Evolutionary conservation across 768 basidiomycete species (phyloP).

Genomic region (Glaciozyma antarctica): DNA sequence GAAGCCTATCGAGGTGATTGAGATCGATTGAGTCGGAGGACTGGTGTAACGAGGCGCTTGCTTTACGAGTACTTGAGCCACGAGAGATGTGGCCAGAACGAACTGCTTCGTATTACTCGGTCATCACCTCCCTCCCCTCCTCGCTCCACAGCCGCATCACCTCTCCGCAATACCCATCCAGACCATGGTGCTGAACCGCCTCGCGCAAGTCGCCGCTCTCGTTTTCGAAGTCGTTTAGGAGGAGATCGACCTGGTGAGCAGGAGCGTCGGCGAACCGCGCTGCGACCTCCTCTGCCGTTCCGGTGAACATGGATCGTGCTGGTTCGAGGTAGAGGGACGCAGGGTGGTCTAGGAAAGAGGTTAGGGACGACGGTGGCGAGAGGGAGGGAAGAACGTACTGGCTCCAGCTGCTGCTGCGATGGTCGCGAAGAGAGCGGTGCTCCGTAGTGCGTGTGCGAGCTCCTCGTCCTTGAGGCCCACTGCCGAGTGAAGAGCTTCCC

Average conservation of each 20-base stretch:
- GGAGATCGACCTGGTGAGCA: slow-evolving; percentile 30
- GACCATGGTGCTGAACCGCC: slow-evolving; percentile 32
- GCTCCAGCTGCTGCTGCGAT: slow-evolving; percentile 39
- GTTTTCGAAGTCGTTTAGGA: slow-evolving; percentile 38
- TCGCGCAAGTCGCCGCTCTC: slow-evolving; percentile 36
- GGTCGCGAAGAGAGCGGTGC: slow-evolving; percentile 65
- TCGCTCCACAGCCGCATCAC: slow-evolving; percentile 35
- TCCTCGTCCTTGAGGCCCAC: slow-evolving; percentile 66
- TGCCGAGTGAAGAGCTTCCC: slow-evolving; percentile 66
- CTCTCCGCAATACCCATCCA: slow-evolving; percentile 38
- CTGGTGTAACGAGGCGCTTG: slow-evolving; percentile 44
- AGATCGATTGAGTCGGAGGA: slow-evolving; percentile 39
- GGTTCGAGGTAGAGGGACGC: slow-evolving; percentile 29
- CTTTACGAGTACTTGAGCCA: slow-evolving; percentile 23
- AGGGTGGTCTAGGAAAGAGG: slow-evolving; percentile 9
- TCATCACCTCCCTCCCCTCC: not conserved
- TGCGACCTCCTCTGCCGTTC: slow-evolving; percentile 34
- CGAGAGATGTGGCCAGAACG: too few relatives aligned
- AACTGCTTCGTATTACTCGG: not conserved
- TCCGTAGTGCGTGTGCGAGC: slow-evolving; percentile 58
- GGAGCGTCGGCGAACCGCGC: slow-evolving; percentile 36
- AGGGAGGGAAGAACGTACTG: slow-evolving; percentile 12
- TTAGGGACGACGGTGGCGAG: accelerated
- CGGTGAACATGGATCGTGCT: slow-evolving; percentile 31
- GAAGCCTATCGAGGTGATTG: slow-evolving; percentile 32